A percentile compares a stretch with the other conserved stretches of the same genome.
phyloP scores from a whole-genome alignment of 2,329 filamentous ascomycete genomes.

The Saccharata proteae region DNA sequence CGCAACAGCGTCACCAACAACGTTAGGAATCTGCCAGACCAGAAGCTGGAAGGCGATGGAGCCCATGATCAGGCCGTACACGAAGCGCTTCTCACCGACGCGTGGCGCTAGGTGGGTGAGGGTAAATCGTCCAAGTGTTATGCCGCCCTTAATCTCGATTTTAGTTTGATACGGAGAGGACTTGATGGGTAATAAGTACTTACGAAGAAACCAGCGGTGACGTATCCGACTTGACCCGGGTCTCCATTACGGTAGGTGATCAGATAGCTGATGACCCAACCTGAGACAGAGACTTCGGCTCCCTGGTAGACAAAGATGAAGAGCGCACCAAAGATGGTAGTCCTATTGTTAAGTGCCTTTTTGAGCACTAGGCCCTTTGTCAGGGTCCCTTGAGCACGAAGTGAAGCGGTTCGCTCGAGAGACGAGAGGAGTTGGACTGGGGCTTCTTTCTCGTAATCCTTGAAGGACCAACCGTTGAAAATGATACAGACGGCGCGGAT shows the following conservation, averaged over 20 bases:
- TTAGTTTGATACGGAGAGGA: not conserved
- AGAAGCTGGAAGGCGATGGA: conserved; percentile 60
- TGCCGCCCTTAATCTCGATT: conserved; percentile 45
- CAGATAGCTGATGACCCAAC: conserved; percentile 79
- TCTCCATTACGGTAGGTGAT: conserved; percentile 60
- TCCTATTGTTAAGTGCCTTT: conserved; percentile 37
- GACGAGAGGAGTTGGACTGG: conserved; percentile 17
- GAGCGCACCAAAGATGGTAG: conserved; percentile 61
- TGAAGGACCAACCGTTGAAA: conserved; percentile 56
- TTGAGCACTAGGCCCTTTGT: conserved; percentile 39
- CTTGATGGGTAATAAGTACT: conserved; percentile 19
- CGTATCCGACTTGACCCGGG: conserved; percentile 63
- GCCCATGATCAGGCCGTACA: conserved; percentile 49
- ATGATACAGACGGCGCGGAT: conserved; percentile 45
- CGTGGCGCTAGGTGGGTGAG: conserved; percentile 54
- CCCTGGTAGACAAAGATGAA: conserved; percentile 85
- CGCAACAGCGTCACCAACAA: conserved; percentile 41
- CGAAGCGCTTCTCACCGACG: conserved; percentile 59
- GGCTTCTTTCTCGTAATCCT: conserved; percentile 53
- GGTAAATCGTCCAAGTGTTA: conserved; percentile 63
- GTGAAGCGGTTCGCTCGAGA: conserved; percentile 12
- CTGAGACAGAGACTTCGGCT: conserved; percentile 70
- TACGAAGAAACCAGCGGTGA: conserved; percentile 56
- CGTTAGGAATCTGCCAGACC: conserved; percentile 65
- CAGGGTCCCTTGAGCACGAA: too few species aligned